Base-by-base conservation (phyloP, 2,329 filamentous ascomycete genomes). In the Nemania abortiva region DNA sequence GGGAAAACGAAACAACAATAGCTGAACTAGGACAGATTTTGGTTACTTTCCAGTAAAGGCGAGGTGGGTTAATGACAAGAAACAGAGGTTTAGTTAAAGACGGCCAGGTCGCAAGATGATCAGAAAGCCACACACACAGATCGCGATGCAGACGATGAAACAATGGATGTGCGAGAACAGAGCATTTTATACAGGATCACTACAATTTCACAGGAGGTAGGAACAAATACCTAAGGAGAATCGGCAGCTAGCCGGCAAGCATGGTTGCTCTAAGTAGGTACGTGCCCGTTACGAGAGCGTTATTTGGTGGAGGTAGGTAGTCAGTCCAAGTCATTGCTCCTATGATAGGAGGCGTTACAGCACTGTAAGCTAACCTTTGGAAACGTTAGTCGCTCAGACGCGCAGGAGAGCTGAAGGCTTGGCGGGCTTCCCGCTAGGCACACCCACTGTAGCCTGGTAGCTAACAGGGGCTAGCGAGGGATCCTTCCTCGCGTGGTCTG, bases 371-470 rank as follows among this genome's bases (percentile, higher is more conserved):
- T 47, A 47, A 47, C 42, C 42, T 9, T 20, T 52, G 49, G 49
- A 27, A 6, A 22, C 24, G 49, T 52, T 34, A 55, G 20, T 45
- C 24, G 34, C 27, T 31, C 13, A 3, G 59, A 45, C 34, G 27
- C 18, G 55, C n/a, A 27, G 31, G 18, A 61, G 34, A 53, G 52
- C 62, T 62, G 53, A 59, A 34, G n/a, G 22, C 42, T 39, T 66
- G 45, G 58, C 53, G 42, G 42, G 49, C 7, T 18, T 53, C 29
- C 10, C 0, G 18, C 15, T 55, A 70, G 66, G 69, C 66, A 71
- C 24, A 5, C 18, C 49, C 67, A 22, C 64, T 65, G 70, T 45
- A 72, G 70, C 70, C 70, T 72, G 34, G 47, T 20, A 29, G 47
- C 47, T 62, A 49, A 57, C 63, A 61, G 60, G 66, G 66, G 27